These are phyloP conservation scores for Oropetium thomaeum DNA, from an alignment of 176 grass and related monocot species.

Conservation along the genomic window DNA sequence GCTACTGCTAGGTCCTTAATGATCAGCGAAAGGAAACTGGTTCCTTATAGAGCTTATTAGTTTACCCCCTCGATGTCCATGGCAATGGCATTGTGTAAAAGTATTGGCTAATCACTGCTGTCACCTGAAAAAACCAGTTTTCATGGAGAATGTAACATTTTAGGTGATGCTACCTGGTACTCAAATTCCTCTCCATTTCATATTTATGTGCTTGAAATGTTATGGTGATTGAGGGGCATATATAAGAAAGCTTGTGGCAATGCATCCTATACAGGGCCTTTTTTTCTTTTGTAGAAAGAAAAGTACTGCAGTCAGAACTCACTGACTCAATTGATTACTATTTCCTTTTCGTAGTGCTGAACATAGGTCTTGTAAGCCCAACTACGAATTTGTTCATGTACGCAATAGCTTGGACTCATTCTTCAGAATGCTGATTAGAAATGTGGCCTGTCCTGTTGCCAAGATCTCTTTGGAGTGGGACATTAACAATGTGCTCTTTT, in stretches of 20 bases:
- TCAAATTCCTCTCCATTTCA: background rate
- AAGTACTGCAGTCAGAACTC: background rate
- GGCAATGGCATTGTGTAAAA: constrained; percentile 36
- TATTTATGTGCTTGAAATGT: background rate
- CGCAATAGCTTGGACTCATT: background rate
- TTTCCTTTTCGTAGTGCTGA: background rate
- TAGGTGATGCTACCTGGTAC: background rate
- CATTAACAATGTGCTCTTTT: background rate
- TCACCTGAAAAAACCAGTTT: constrained; percentile 8
- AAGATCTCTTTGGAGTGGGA: background rate
- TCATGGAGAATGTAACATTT: constrained; percentile 16
- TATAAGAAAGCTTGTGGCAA: background rate
- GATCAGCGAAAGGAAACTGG: too few species aligned
- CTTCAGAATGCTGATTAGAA: background rate
- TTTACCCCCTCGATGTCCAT: constrained; percentile 18
- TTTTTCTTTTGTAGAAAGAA: background rate
- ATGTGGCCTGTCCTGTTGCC: background rate
- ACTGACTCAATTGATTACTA: background rate
- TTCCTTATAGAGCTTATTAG: constrained; percentile 11
- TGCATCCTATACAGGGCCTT: background rate
- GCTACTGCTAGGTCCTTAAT: background rate
- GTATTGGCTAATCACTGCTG: constrained; percentile 26
- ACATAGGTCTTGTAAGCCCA: background rate
- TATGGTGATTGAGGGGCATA: background rate
- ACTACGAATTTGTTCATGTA: background rate